phyloP scores from a whole-genome alignment of 768 basidiomycete species.

The Phylloporus rhodoxanthus region DNA sequence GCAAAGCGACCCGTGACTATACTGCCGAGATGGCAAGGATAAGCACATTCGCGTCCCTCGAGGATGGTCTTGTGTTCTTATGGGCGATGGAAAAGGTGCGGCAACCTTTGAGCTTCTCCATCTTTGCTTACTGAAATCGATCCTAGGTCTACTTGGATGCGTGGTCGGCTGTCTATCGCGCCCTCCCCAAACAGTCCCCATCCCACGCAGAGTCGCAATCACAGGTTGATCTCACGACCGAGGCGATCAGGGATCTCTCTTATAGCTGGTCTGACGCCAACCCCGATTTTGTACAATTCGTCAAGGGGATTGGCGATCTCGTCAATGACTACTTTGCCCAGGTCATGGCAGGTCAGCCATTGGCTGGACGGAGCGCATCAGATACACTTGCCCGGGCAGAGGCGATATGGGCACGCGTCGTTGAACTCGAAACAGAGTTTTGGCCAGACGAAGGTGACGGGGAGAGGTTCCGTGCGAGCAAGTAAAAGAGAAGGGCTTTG shows the following conservation, averaged over 20 bases:
- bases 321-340: constrained; percentile 38
- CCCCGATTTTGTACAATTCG: constrained; percentile 48
- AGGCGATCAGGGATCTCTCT: constrained; percentile 45
- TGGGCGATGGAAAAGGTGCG: constrained; percentile 76
- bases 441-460: constrained; percentile 48
- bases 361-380: constrained; percentile 4
- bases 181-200: not conserved
- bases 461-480: constrained; percentile 1
- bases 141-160: constrained; percentile 62
- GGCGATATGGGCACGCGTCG: constrained; percentile 49
- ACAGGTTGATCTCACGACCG: constrained; percentile 8
- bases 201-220: not conserved
- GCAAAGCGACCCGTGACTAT: constrained; percentile 61
- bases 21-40: constrained; percentile 65
- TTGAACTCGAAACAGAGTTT: constrained; percentile 57
- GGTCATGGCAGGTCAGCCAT: constrained; percentile 30
- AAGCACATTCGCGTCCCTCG: constrained; percentile 38
- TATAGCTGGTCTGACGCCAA: constrained; percentile 52
- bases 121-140: not conserved
- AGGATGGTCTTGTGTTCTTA: constrained; percentile 64
- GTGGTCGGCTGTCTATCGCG: constrained; percentile 47
- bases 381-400: constrained; percentile 35
- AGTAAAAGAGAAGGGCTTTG: not conserved
- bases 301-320: constrained; percentile 42
- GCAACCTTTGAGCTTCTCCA: not conserved